Evolutionary conservation across 2,329 filamentous ascomycete genomes (phyloP).

Genomic region (Biscogniauxia mediterranea): DNA sequence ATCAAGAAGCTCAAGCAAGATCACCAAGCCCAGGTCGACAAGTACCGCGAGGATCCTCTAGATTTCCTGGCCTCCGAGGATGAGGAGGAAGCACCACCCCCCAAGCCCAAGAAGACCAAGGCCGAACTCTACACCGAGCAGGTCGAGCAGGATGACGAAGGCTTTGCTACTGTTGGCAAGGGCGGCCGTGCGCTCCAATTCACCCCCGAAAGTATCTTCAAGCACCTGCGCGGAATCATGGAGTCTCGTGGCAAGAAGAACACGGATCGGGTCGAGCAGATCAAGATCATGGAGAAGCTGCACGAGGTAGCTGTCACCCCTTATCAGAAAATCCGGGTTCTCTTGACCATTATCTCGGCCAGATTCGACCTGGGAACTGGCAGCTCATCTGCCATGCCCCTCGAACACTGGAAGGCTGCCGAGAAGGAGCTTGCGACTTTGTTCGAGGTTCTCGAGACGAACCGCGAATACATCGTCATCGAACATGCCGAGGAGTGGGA

Average conservation of each 20-base stretch:
- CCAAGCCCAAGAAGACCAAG: conserved; percentile 53
- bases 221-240: conserved; percentile 88
- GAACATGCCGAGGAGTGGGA: conserved; percentile 98
- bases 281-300: conserved; percentile 95
- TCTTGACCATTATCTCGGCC: conserved; percentile 87
- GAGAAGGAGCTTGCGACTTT: conserved; percentile 81
- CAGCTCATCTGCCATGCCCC: conserved; percentile 75
- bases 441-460: conserved; percentile 74
- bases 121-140: conserved; percentile 50
- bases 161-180: conserved; percentile 84
- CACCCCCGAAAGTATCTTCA: conserved; percentile 96
- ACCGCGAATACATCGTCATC: conserved; percentile 78
- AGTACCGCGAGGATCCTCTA: conserved; percentile 68
- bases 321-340: conserved; percentile 91
- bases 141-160: conserved; percentile 69
- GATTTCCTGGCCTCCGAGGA: conserved; percentile 56
- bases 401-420: conserved; percentile 96
- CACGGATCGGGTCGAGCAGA: conserved; percentile 92
- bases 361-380: conserved; percentile 90
- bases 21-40: conserved; percentile 80
- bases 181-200: conserved; percentile 87
- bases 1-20: conserved; percentile 99
- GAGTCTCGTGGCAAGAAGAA: conserved; percentile 99
- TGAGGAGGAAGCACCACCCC: conserved; percentile 58
- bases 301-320: conserved; percentile 83